Evolutionary conservation across 148 eudicot species (phyloP).

Genomic region (Oxyria digyna): DNA sequence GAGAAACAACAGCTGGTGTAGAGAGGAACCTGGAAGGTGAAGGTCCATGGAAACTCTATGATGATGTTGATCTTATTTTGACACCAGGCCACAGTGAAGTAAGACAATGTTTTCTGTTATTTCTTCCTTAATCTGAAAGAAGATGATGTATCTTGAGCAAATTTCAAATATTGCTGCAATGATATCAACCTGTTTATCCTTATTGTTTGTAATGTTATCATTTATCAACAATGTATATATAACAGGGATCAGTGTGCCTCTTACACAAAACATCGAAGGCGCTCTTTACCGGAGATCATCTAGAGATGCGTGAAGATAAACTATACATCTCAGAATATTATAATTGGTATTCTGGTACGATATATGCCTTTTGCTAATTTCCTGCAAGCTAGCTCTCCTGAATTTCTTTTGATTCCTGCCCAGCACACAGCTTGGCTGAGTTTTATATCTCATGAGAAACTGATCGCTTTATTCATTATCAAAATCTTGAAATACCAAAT

Average conservation of each 20-base stretch:
- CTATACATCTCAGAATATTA: slow-evolving; percentile 21
- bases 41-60: slow-evolving; percentile 38
- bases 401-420: too few relatives aligned
- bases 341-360: slow-evolving; percentile 43
- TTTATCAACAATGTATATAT: neutral
- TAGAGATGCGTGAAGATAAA: slow-evolving; percentile 16
- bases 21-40: slow-evolving; percentile 38
- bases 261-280: slow-evolving; percentile 35
- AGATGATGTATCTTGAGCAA: too few relatives aligned
- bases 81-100: slow-evolving; percentile 45
- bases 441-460: too few relatives aligned
- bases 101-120: slow-evolving; percentile 6
- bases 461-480: neutral
- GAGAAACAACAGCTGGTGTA: slow-evolving; percentile 23
- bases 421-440: too few relatives aligned
- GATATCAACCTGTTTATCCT: too few relatives aligned
- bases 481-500: neutral
- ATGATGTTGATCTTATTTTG: slow-evolving; percentile 31
- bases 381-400: neutral
- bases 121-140: too few relatives aligned
- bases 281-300: slow-evolving; percentile 43
- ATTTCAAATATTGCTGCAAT: too few relatives aligned
- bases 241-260: slow-evolving; percentile 48
- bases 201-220: too few relatives aligned
- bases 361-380: too few relatives aligned